phyloP scores from a whole-genome alignment of 1,284 basidiomycete genomes.

The Crepidotus sp. region DNA sequence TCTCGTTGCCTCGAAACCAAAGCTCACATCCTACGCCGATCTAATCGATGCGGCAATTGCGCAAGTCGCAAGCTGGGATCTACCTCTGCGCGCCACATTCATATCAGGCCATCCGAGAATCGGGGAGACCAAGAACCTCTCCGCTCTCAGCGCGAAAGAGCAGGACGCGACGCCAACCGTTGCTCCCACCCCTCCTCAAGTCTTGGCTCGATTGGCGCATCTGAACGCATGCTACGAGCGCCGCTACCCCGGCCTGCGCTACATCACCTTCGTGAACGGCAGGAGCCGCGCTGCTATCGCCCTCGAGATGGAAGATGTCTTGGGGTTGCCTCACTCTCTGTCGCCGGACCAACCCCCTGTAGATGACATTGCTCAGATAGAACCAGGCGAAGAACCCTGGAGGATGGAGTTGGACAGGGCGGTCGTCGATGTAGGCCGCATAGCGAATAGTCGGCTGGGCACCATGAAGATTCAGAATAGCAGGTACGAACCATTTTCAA shows the following conservation, averaged over 20 bases:
- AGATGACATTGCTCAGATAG: slow-evolving; percentile 31
- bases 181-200: slow-evolving; percentile 49
- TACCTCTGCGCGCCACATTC: slow-evolving; percentile 55
- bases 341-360: slow-evolving; percentile 34
- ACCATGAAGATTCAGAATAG: slow-evolving; percentile 30
- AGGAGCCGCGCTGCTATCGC: slow-evolving; percentile 64
- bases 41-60: slow-evolving; percentile 54
- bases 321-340: slow-evolving; percentile 45
- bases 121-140: slow-evolving; percentile 70
- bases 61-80: slow-evolving; percentile 50
- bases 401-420: slow-evolving; percentile 59
- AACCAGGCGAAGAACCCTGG: slow-evolving; percentile 44
- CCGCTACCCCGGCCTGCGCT: slow-evolving; percentile 66
- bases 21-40: slow-evolving; percentile 39
- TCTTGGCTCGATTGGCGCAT: slow-evolving; percentile 51
- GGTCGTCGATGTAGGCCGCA: slow-evolving; percentile 63
- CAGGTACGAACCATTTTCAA: slow-evolving; percentile 5
- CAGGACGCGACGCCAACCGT: slow-evolving; percentile 51
- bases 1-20: slow-evolving; percentile 28
- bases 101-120: slow-evolving; percentile 83
- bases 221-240: slow-evolving; percentile 75
- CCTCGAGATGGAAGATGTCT: slow-evolving; percentile 67
- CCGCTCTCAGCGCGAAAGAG: slow-evolving; percentile 67
- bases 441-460: slow-evolving; percentile 60
- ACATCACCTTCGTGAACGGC: slow-evolving; percentile 89